These are phyloP conservation scores for Rhodotorula sp. DNA, from an alignment of 1,284 basidiomycete species.

Conservation along the genomic window DNA sequence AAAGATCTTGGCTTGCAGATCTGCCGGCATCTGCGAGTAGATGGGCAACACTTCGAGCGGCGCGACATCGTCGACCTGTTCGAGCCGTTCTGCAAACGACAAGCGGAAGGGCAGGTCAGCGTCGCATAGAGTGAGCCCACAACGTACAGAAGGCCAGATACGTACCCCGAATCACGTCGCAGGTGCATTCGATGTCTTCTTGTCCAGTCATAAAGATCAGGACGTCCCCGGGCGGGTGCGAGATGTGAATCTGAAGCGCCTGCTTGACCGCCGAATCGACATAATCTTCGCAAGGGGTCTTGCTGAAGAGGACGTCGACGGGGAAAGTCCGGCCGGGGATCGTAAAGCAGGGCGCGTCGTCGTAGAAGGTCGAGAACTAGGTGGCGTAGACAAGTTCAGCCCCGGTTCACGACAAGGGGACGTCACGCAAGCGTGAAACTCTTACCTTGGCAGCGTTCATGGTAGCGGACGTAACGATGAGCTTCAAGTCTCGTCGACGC, in stretches of 20 bases:
- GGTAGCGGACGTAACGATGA: conserved; percentile 91
- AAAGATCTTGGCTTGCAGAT: conserved; percentile 97
- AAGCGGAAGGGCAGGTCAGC: background rate
- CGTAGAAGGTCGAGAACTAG: conserved; percentile 85
- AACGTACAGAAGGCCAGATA: background rate
- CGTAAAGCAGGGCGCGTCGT: conserved; percentile 89
- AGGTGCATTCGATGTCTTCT: conserved; percentile 88
- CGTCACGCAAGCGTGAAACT: too few relatives aligned
- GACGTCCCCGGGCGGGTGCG: conserved; percentile 90
- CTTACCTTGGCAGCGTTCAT: conserved; percentile 81
- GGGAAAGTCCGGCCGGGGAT: conserved; percentile 99
- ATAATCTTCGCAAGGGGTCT: conserved; percentile 98
- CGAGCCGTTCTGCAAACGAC: conserved; percentile 71
- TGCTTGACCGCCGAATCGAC: conserved; percentile 98
- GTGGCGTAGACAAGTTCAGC: background rate
- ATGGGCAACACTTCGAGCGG: conserved; percentile 88
- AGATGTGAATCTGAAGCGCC: conserved; percentile 92
- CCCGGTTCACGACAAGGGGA: too few relatives aligned
- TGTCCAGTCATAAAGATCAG: conserved; percentile 99
- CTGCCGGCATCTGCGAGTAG: conserved; percentile 99
- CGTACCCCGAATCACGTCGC: conserved; percentile 80
- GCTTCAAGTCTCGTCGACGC: conserved; percentile 80
- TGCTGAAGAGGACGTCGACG: conserved; percentile 91
- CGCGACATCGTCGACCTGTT: conserved; percentile 83
- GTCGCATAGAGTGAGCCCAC: background rate